Base-by-base conservation (phyloP, 2,329 filamentous ascomycete species). In the Aciculosporium take region DNA sequence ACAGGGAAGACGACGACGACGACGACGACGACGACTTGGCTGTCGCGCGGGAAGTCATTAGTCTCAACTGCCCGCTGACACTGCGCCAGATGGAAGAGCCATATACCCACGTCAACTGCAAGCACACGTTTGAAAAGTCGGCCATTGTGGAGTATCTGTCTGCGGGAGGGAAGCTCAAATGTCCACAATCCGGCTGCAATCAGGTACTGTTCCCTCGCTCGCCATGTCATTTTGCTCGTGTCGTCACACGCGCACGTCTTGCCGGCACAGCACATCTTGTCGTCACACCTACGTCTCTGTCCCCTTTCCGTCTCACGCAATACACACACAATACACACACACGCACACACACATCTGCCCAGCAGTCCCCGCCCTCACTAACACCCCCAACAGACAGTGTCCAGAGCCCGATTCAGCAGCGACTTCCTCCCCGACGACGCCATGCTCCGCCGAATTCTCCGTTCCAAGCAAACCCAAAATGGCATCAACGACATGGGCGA, bases 1-100 rank as follows among this genome's bases (percentile, higher is more conserved):
- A 10, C 23, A 8, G 6, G 9, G 24, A 15, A n/a, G 59, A 50
- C 1, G 61, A 49, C 3, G 66, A 59, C 3, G 67, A 70, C 1
- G 75, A 74, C 5, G 69, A 70, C 13, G 79, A 81, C 41, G 79
- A 83, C 17, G 83, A 88, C 32, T 66, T 88, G 20, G 71, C 79
- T 1, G 71, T 88, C 24, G 70, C 74, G 23, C 67, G 73, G 37
- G 76, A 78, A 46, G 72, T 69, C 4, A 67, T 78, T 40, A 81
- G 74, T 56, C 72, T 80, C 25, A 79, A 74, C 50, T 88, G 83
- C 52, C 81, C 81, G 0, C 57, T 88, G 17, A 81, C 81, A 0
- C 63, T 86, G 48, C 65, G 66, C 39, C 64, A 71, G 34, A 78
- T 85, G 63, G 62, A 65, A 32, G 70, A 84, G 40, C 83, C 83